A percentile compares a stretch with the other conserved stretches of the same genome.
Conservation (phyloP, 2,329 filamentous ascomycete species). For the Ascochyta pisi region DNA sequence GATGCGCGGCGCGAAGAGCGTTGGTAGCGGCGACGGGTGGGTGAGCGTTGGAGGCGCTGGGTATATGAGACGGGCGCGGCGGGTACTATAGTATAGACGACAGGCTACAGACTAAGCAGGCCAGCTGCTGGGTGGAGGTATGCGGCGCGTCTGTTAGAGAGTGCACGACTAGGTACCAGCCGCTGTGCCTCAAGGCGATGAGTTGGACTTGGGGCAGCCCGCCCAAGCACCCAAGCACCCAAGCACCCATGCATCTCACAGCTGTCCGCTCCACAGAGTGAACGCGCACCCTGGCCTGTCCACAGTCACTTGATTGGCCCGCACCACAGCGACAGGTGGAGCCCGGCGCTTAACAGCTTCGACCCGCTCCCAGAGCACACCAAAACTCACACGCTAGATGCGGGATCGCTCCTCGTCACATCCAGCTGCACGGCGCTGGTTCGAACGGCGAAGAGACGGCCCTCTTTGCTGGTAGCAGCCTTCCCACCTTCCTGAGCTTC, state of each 20-base stretch:
- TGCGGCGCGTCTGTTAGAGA: constrained; percentile 11
- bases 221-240: background rate
- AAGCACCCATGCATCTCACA: background rate
- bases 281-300: background rate
- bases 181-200: constrained; percentile 2
- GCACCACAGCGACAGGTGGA: background rate
- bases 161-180: background rate
- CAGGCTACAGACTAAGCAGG: constrained; percentile 12
- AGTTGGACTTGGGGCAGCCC: constrained; percentile 10
- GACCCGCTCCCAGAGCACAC: background rate
- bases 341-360: constrained; percentile 14
- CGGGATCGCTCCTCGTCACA: constrained; percentile 19
- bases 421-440: constrained; percentile 19
- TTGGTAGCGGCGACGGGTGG: constrained; percentile 25
- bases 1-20: constrained; percentile 30
- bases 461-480: background rate
- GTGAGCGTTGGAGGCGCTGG: constrained; percentile 26
- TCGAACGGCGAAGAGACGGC: constrained; percentile 13
- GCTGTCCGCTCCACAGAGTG: constrained; percentile 14
- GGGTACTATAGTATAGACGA: constrained; percentile 20
- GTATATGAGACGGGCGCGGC: constrained; percentile 17
- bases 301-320: background rate
- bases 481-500: background rate
- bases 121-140: constrained; percentile 28
- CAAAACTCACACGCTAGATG: constrained; percentile 7